A percentile compares a stretch with the other conserved stretches of the same genome.
These are phyloP conservation scores for Beauveria sp. DNA, from an alignment of 2,329 filamentous ascomycete species.

Conservation along the genomic window DNA sequence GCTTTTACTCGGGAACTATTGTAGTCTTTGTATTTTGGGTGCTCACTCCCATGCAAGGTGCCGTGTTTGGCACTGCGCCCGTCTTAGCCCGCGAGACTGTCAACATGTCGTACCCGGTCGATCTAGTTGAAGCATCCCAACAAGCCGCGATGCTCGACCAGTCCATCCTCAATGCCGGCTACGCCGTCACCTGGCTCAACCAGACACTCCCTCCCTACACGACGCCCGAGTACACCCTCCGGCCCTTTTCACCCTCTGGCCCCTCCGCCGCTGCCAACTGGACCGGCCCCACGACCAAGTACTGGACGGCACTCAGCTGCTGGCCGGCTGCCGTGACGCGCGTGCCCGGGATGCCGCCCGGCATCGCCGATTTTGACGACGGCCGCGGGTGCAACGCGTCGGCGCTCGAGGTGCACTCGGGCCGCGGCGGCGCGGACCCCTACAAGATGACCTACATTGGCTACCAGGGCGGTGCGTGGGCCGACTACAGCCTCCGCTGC, in stretches of 20 bases:
- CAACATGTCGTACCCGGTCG: constrained; percentile 7
- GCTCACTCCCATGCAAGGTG: constrained; percentile 46
- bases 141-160: constrained; percentile 23
- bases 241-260: constrained; percentile 29
- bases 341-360: no score
- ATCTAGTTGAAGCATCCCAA: constrained; percentile 15
- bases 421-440: no score
- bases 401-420: no score
- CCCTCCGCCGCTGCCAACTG: no score
- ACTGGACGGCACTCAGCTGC: no score
- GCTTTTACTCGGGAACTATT: constrained; percentile 38
- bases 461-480: no score
- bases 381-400: no score
- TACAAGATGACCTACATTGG: no score
- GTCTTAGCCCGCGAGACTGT: constrained; percentile 15
- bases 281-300: no score
- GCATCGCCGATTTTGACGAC: no score
- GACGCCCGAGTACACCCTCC: constrained; percentile 30
- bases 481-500: no score
- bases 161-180: constrained; percentile 35
- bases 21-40: constrained; percentile 48
- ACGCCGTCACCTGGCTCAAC: constrained; percentile 38
- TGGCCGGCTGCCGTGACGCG: no score
- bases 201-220: constrained; percentile 38
- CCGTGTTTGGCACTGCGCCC: constrained; percentile 38